Evolutionary conservation across 2,329 filamentous ascomycete species (phyloP).

Genomic region (Lasiodiplodia sp.): DNA sequence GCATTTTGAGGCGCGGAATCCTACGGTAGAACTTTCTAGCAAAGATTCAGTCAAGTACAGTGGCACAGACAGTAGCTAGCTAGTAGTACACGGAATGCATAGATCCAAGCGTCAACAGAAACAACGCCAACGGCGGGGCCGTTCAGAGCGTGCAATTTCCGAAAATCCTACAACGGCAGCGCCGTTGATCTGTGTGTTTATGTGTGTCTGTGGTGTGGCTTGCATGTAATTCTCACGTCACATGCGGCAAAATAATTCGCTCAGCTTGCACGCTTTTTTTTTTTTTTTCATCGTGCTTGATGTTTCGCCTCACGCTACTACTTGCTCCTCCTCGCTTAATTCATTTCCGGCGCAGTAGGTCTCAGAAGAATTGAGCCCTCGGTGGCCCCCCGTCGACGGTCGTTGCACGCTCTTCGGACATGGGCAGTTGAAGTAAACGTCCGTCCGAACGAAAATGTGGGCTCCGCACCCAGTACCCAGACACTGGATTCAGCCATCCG

Average conservation of each 20-base stretch:
- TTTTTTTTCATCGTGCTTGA: neutral
- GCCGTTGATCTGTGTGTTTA: too few relatives aligned
- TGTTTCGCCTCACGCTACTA: neutral
- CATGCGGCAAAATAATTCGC: neutral
- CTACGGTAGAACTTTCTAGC: neutral
- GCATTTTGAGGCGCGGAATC: neutral
- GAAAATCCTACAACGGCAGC: neutral
- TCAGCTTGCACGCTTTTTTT: neutral
- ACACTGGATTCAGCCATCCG: too few relatives aligned
- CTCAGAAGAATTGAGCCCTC: too few relatives aligned
- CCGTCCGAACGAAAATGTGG: too few relatives aligned
- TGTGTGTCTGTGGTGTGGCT: too few relatives aligned
- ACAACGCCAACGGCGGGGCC: neutral
- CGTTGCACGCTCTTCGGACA: neutral
- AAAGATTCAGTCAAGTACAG: neutral
- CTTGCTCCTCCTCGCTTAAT: neutral
- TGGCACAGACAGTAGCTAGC: neutral
- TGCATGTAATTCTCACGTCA: neutral
- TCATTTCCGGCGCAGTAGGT: neutral
- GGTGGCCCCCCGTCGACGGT: neutral
- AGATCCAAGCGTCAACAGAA: neutral
- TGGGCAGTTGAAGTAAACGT: too few relatives aligned
- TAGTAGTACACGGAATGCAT: neutral
- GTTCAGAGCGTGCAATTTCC: neutral
- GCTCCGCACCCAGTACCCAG: too few relatives aligned